Conservation (phyloP, 2,329 filamentous ascomycete species). For the Phaeoacremonium minimum region DNA sequence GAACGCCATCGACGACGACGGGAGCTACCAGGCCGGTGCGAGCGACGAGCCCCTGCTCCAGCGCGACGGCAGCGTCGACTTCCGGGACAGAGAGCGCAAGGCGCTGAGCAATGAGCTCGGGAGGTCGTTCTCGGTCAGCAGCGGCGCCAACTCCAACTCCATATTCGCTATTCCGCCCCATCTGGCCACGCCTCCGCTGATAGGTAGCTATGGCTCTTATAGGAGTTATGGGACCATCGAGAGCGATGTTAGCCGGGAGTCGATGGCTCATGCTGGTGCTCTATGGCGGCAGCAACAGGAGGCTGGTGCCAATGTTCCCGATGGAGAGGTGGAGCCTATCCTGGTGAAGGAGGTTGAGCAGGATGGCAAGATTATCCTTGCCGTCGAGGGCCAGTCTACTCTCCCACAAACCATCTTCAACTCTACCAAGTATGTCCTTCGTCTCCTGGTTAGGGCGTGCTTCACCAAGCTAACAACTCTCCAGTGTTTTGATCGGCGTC, state of each 20-base stretch:
- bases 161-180: slow-evolving; percentile 57
- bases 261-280: slow-evolving; percentile 47
- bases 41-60: slow-evolving; percentile 11
- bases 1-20: slow-evolving; percentile 17
- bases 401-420: slow-evolving; percentile 95
- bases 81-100: slow-evolving; percentile 44
- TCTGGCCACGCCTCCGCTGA: slow-evolving; percentile 63
- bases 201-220: slow-evolving; percentile 65
- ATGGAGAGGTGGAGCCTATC: slow-evolving; percentile 66
- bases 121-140: slow-evolving; percentile 22
- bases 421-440: slow-evolving; percentile 76
- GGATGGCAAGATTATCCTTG: slow-evolving; percentile 77
- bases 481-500: slow-evolving; percentile 76
- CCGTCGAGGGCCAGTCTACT: slow-evolving; percentile 90
- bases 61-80: slow-evolving; percentile 15
- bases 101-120: slow-evolving; percentile 38
- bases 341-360: slow-evolving; percentile 88
- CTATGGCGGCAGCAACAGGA: slow-evolving; percentile 51
- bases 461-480: slow-evolving; percentile 8
- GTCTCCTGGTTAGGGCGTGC: too few relatives aligned
- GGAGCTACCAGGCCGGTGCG: slow-evolving; percentile 18
- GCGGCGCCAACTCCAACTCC: slow-evolving; percentile 30
- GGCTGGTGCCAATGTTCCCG: slow-evolving; percentile 36
- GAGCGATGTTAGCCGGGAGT: slow-evolving; percentile 28
- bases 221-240: slow-evolving; percentile 51